A percentile compares a stretch with the other conserved stretches of the same genome.
Evolutionary conservation across 495 filamentous ascomycete species (phyloP).

Genomic region (Lophiostoma macrostomum): DNA sequence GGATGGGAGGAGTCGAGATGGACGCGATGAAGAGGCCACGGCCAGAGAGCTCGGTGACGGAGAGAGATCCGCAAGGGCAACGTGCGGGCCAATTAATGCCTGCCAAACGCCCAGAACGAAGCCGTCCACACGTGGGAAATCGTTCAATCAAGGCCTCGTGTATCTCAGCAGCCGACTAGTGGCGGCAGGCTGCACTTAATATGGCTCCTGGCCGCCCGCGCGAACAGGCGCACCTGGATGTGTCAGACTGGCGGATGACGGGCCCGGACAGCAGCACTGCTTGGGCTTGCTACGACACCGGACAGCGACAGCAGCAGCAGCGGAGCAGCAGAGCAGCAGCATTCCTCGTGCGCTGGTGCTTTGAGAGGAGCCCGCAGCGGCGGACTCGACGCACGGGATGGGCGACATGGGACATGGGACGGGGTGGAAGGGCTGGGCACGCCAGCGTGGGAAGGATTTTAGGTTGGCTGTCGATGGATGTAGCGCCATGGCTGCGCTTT

Average conservation of each 20-base stretch:
- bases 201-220: conserved; percentile 14
- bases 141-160: conserved; percentile 34
- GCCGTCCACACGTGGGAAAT: conserved; percentile 31
- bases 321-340: neutral
- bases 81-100: conserved; percentile 16
- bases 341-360: too few species aligned
- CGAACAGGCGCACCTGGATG: conserved; percentile 9
- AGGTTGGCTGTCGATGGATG: conserved; percentile 10
- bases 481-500: conserved; percentile 9
- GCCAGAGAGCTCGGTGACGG: conserved; percentile 5
- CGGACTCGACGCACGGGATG: conserved; percentile 1
- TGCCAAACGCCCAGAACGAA: conserved; percentile 8
- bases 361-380: too few species aligned
- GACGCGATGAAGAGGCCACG: conserved; percentile 5
- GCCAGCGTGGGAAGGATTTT: conserved; percentile 9
- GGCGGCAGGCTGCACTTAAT: conserved; percentile 30
- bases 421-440: neutral
- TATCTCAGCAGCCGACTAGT: conserved; percentile 25
- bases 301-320: neutral
- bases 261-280: neutral
- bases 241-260: neutral
- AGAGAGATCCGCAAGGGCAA: conserved; percentile 25
- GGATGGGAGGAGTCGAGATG: conserved; percentile 16
- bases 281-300: neutral
- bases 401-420: neutral